Percentiles rank a stretch among this genome's conserved stretches.
Conservation (phyloP, 148 eudicot genomes). For the Chenopodium suecicum region DNA sequence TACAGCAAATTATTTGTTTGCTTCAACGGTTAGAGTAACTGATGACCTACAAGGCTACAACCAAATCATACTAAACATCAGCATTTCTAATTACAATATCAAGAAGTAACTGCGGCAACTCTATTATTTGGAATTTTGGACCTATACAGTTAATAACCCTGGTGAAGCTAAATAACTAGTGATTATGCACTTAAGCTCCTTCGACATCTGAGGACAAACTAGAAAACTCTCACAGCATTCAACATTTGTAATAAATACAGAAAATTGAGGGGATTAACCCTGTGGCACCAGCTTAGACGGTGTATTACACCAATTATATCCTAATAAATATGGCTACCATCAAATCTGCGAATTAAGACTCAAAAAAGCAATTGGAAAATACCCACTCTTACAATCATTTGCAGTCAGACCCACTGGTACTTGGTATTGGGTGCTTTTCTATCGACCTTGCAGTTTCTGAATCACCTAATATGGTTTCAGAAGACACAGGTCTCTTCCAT, state of each 20-base stretch:
- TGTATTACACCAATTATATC: neutral
- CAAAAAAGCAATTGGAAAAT: neutral
- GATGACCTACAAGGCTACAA: neutral
- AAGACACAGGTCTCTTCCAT: constrained; percentile 56
- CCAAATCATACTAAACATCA: neutral
- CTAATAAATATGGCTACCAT: neutral
- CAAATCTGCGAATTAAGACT: neutral
- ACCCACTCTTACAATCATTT: neutral
- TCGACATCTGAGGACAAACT: neutral
- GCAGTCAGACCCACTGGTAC: neutral
- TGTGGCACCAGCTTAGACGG: neutral
- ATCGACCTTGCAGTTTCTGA: constrained; percentile 26
- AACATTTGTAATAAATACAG: neutral
- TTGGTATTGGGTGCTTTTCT: neutral
- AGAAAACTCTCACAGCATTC: neutral
- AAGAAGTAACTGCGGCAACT: neutral
- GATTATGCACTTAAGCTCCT: neutral
- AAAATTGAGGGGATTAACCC: neutral
- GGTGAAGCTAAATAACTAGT: neutral
- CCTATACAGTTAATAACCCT: neutral
- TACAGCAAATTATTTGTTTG: neutral
- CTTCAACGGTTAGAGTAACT: neutral
- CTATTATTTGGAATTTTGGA: neutral
- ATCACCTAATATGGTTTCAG: constrained; percentile 40
- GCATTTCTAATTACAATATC: neutral